These are phyloP conservation scores for Fusarium sp. DNA, from an alignment of 2,329 filamentous ascomycete species.

Conservation along the genomic window DNA sequence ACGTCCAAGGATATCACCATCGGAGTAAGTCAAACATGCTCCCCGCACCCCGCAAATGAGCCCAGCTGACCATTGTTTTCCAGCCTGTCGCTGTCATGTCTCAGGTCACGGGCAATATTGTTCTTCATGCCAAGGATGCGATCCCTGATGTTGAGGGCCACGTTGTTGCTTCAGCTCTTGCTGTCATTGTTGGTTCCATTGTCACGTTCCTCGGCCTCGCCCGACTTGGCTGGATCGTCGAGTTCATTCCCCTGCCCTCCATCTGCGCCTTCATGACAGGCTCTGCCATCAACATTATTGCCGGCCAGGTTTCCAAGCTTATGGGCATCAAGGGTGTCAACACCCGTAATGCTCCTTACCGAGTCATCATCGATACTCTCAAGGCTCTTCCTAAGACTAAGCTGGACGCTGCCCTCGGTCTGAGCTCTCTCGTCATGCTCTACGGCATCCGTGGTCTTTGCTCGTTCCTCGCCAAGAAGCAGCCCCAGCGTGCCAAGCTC, in stretches of 20 bases:
- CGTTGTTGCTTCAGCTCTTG: conserved; percentile 60
- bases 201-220: conserved; percentile 62
- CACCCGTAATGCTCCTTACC: conserved; percentile 61
- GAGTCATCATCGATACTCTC: conserved; percentile 64
- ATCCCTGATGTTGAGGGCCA: conserved; percentile 56
- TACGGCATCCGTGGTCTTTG: conserved; percentile 75
- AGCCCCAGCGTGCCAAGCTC: conserved; percentile 73
- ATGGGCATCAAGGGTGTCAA: conserved; percentile 64
- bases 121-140: conserved; percentile 52
- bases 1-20: conserved; percentile 94
- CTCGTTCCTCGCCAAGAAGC: conserved; percentile 72
- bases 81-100: conserved; percentile 68
- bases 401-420: conserved; percentile 79
- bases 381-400: conserved; percentile 60
- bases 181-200: conserved; percentile 61
- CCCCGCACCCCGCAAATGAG: not conserved
- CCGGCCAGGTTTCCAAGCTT: conserved; percentile 63
- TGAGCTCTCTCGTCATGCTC: conserved; percentile 75
- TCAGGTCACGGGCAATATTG: conserved; percentile 62
- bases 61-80: conserved; percentile 30
- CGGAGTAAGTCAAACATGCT: conserved; percentile 66
- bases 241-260: conserved; percentile 64
- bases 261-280: conserved; percentile 68
- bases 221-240: conserved; percentile 66
- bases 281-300: conserved; percentile 62